These are phyloP conservation scores for Hyphopichia buzzinii DNA, from an alignment of 1,139 yeast species.

Conservation along the genomic window DNA sequence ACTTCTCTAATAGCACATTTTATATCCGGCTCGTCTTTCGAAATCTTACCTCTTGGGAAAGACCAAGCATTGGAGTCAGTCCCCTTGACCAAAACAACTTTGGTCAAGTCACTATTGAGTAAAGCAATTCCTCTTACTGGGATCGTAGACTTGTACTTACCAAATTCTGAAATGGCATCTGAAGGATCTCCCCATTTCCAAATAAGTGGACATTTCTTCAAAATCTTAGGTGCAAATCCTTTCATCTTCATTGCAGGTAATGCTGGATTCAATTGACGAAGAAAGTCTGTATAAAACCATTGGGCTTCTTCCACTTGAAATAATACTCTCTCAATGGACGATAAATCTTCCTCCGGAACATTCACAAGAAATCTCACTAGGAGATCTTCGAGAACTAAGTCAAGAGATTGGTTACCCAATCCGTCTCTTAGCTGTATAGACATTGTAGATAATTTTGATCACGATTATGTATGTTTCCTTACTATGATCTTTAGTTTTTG, in stretches of 20 bases:
- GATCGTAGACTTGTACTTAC: slow-evolving; percentile 81
- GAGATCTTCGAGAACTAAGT: slow-evolving; percentile 80
- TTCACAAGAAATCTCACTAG: slow-evolving; percentile 87
- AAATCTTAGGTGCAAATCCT: slow-evolving; percentile 68
- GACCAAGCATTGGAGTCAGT: slow-evolving; percentile 87
- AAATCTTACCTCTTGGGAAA: slow-evolving; percentile 95
- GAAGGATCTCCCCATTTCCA: slow-evolving; percentile 85
- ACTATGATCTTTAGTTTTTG: background rate
- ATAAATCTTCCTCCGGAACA: slow-evolving; percentile 87
- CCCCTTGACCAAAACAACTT: slow-evolving; percentile 80
- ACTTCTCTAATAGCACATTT: slow-evolving; percentile 94
- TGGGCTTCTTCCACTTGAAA: slow-evolving; percentile 98
- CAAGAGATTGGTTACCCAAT: slow-evolving; percentile 58
- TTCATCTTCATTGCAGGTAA: slow-evolving; percentile 81
- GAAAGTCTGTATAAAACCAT: slow-evolving; percentile 93
- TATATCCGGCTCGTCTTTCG: slow-evolving; percentile 88
- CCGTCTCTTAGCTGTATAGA: slow-evolving; percentile 58
- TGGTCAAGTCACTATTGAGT: slow-evolving; percentile 67
- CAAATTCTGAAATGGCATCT: slow-evolving; percentile 73
- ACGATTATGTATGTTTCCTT: background rate
- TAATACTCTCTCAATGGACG: slow-evolving; percentile 81
- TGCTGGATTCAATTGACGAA: slow-evolving; percentile 68
- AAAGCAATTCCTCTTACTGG: slow-evolving; percentile 97
- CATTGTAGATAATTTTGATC: slow-evolving; percentile 25
- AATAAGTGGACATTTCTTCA: slow-evolving; percentile 78